Evolutionary conservation across 108 stramenopile species (phyloP).

Genomic region (Cyclotella choctawhatcheeana): DNA sequence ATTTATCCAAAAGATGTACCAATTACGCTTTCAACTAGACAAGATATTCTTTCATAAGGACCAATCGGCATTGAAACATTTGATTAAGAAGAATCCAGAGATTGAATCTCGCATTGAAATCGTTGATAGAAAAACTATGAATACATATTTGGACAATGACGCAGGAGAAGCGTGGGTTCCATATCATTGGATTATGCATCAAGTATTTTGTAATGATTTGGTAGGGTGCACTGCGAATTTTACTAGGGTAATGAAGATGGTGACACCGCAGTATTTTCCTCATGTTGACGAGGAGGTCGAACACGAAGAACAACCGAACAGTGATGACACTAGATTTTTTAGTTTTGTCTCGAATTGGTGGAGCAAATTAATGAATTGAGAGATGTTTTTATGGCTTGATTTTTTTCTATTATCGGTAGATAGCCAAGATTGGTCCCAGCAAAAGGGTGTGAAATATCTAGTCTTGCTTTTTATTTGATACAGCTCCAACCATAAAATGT

Average conservation of each 20-base stretch:
- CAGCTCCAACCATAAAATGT: too few species aligned
- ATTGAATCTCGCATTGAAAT: slow-evolving; percentile 3
- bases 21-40: slow-evolving; percentile 12
- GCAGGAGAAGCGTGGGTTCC: slow-evolving; percentile 8
- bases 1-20: slow-evolving; percentile 22
- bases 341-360: too few species aligned
- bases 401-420: too few species aligned
- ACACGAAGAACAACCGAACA: too few species aligned
- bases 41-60: slow-evolving; percentile 15
- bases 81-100: slow-evolving; percentile 5
- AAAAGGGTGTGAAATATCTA: too few species aligned
- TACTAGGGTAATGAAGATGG: slow-evolving; percentile 3
- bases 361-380: too few species aligned
- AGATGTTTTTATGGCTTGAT: too few species aligned
- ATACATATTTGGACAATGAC: slow-evolving; percentile 16
- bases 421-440: too few species aligned
- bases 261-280: slow-evolving; percentile 8
- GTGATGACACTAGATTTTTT: too few species aligned
- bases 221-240: background rate
- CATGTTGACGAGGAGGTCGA: background rate
- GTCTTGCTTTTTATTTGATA: too few species aligned
- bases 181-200: slow-evolving; percentile 19
- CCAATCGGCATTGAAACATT: slow-evolving; percentile 20
- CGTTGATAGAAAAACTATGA: slow-evolving; percentile 1
- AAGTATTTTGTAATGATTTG: slow-evolving; percentile 11